These are phyloP conservation scores for Alopecurus myosuroides DNA, from an alignment of 176 grass and related monocot species.

Conservation along the genomic window DNA sequence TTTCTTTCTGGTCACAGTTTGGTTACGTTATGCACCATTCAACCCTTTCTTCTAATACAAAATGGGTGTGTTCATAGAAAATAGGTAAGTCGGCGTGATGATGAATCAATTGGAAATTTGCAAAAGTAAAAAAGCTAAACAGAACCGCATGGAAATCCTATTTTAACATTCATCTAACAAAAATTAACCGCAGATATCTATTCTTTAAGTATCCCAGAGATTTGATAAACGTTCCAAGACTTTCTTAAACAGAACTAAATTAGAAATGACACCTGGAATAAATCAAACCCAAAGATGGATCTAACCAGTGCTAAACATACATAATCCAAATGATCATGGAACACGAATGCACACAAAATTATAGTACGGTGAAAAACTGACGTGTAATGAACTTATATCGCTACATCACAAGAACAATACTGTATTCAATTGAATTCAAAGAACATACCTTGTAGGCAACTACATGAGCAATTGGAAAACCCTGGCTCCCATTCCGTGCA, in stretches of 20 bases:
- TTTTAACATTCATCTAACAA: background rate
- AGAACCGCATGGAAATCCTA: background rate
- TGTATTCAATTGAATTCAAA: background rate
- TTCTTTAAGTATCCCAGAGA: background rate
- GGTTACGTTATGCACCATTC: background rate
- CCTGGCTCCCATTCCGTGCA: conserved; percentile 79
- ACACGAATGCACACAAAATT: background rate
- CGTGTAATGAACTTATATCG: background rate
- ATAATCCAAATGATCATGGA: background rate
- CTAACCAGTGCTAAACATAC: background rate
- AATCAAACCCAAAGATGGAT: conserved; percentile 10
- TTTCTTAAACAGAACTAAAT: background rate
- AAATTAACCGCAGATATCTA: background rate
- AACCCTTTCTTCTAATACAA: background rate
- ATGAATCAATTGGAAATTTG: background rate
- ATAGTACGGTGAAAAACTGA: background rate
- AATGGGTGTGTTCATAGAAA: background rate
- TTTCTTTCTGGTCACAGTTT: background rate
- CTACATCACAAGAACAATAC: background rate
- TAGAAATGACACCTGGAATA: background rate
- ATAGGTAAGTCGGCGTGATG: background rate
- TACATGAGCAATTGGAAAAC: conserved; percentile 72
- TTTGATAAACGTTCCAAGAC: background rate
- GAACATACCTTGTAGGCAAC: conserved; percentile 84
- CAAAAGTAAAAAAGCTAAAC: background rate